Conservation (phyloP, 768 basidiomycete species). For the Steccherinum ochraceum region DNA sequence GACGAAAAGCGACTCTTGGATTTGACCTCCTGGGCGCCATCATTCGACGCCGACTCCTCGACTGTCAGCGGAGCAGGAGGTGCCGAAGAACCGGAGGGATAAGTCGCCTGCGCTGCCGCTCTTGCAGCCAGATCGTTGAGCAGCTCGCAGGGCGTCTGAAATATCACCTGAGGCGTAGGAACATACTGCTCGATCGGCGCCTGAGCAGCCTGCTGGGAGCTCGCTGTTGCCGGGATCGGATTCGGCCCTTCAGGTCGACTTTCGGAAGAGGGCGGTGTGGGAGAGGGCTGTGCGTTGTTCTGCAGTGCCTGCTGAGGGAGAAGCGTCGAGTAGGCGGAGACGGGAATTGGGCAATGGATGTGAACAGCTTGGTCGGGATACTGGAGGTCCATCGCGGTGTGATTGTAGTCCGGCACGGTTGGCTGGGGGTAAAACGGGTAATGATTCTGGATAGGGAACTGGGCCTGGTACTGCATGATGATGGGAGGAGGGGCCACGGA, state of each 20-base stretch:
- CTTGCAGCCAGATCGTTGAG: constrained; percentile 37
- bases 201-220: neutral
- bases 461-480: neutral
- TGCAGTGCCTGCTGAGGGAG: constrained; percentile 1
- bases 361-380: neutral
- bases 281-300: neutral
- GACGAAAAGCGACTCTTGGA: neutral
- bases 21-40: neutral
- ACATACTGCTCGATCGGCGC: constrained; percentile 13
- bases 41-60: neutral
- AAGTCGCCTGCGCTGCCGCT: constrained; percentile 1
- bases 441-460: neutral
- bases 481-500: neutral
- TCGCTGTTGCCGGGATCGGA: neutral
- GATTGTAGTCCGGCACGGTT: neutral
- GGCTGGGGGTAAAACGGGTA: neutral
- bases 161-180: constrained; percentile 24
- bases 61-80: neutral
- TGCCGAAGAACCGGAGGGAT: neutral
- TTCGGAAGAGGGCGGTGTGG: neutral
- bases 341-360: constrained; percentile 17
- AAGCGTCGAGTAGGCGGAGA: constrained; percentile 18
- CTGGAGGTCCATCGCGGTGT: neutral
- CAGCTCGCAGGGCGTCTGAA: constrained; percentile 63
- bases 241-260: neutral